Evolutionary conservation across 148 eudicot species (phyloP), one percentile per base, ranked within the genome.

Genomic region (Amaranthus cruentus): DNA sequence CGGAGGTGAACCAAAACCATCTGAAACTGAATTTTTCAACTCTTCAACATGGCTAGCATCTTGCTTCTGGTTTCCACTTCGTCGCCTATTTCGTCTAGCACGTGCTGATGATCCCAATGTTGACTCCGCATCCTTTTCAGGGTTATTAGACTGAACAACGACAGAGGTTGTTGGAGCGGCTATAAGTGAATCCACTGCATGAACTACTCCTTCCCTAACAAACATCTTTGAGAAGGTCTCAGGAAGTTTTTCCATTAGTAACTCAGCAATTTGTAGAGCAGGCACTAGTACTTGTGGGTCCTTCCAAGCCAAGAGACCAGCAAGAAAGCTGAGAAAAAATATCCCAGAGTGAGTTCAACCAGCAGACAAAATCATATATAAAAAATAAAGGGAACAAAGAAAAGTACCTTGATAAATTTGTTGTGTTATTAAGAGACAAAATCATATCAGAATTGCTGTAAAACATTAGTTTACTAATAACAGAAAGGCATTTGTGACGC

Each of bases 281-380:
- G 97, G 97, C 72, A 92, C 86, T 84, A 92, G 74, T 59, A 96
- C 96, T 82, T 92, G 99, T 4, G 99, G 94, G 86, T 96, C 99
- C 84, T 96, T 96, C 96, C 94, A 96, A 11, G 97, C 96, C 70
- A 96, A 85, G 73, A 96, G 92, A 64, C 99, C 99, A 81, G 97
- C 92, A 77, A 96, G 93, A 75, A 96, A 96, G 84, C 99, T 96
- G 79, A 50, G 47, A 69, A 21, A 46, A 43, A 47, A 38, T 28
- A 28, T 28, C 38, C 38, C 38, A 66, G 47, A 56, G 63, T 59
- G 74, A 67, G 74, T 13, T 51, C 7, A 57, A 59, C 46, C 3
- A 44, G 64, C 64, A 59, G 28, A 71, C 28, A 28, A 28, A 28
- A 28, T 28, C 53, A 60, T 55, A 14, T 9, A 38, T 52, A 14